phyloP scores from a whole-genome alignment of 257 asterid species.

The Lantana camara region DNA sequence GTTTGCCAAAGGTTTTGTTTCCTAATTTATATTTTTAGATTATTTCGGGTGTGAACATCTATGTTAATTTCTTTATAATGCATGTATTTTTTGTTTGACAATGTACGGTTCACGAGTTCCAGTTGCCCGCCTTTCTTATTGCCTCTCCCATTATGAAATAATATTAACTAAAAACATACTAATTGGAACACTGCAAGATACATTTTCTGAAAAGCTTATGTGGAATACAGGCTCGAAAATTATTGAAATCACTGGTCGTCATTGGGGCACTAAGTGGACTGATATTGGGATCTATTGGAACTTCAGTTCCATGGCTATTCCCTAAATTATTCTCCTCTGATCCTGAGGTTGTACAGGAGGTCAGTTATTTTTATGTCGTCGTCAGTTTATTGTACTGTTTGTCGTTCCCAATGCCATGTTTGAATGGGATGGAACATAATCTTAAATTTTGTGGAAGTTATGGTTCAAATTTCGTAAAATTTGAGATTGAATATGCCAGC shows the following conservation, averaged over 20 bases:
- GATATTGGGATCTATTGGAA: conserved; percentile 69
- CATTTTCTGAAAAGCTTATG: conserved; percentile 55
- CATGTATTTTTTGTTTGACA: too few species aligned
- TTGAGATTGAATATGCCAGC: conserved; percentile 9
- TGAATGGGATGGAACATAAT: conserved; percentile 10
- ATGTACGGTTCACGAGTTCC: background rate
- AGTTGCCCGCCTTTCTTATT: conserved; percentile 48
- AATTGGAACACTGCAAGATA: background rate
- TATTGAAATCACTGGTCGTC: conserved; percentile 79
- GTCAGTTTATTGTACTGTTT: background rate
- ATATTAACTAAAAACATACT: conserved; percentile 3
- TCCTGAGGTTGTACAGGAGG: conserved; percentile 74
- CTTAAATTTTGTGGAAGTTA: conserved; percentile 7
- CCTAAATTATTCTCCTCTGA: conserved; percentile 85
- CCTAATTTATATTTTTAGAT: conserved; percentile 1
- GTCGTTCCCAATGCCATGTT: conserved; percentile 6
- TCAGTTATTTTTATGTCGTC: conserved; percentile 30
- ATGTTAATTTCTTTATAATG: conserved; percentile 11
- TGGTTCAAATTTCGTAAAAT: conserved; percentile 8
- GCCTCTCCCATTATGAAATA: background rate
- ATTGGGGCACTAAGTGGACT: conserved; percentile 76
- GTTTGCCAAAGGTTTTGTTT: conserved; percentile 68
- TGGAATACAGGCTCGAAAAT: conserved; percentile 66
- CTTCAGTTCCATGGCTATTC: conserved; percentile 80
- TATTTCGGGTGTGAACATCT: conserved; percentile 16